Percentiles rank a stretch among this genome's conserved stretches.
phyloP scores from a whole-genome alignment of 208 protist genomes.

The Trypanosoma congolense region DNA sequence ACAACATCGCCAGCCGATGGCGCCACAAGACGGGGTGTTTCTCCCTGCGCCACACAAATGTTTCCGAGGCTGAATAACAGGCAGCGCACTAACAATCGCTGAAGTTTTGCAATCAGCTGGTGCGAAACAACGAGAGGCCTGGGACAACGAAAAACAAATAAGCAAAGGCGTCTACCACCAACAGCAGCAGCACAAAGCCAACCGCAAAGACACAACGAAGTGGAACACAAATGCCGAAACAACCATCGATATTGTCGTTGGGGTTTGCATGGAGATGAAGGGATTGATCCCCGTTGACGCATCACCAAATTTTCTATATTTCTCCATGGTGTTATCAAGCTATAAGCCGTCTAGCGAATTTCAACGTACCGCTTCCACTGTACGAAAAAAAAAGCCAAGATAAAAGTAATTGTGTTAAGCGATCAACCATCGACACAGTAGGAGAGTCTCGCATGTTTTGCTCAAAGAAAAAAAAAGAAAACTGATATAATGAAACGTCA shows the following conservation, averaged over 20 bases:
- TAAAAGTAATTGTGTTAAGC: too few relatives aligned
- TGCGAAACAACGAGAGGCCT: constrained; percentile 25
- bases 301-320: constrained; percentile 72
- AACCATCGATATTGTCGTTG: constrained; percentile 29
- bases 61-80: constrained; percentile 64
- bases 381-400: too few relatives aligned
- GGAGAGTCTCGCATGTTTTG: too few relatives aligned
- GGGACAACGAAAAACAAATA: constrained; percentile 33
- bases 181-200: constrained; percentile 36
- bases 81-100: constrained; percentile 34
- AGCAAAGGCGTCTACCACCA: constrained; percentile 44
- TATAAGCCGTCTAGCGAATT: background rate
- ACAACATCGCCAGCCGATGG: constrained; percentile 51
- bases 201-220: constrained; percentile 38
- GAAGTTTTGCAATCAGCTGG: constrained; percentile 36
- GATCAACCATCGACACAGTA: too few relatives aligned
- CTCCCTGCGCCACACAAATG: constrained; percentile 21
- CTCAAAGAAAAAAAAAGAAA: too few relatives aligned
- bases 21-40: background rate
- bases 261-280: constrained; percentile 44
- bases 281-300: constrained; percentile 78
- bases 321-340: constrained; percentile 42
- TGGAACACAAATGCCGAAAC: constrained; percentile 47
- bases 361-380: too few relatives aligned
- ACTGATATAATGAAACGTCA: too few relatives aligned